phyloP scores from a whole-genome alignment of 441 rosid species.

The Macaranga tanarius region DNA sequence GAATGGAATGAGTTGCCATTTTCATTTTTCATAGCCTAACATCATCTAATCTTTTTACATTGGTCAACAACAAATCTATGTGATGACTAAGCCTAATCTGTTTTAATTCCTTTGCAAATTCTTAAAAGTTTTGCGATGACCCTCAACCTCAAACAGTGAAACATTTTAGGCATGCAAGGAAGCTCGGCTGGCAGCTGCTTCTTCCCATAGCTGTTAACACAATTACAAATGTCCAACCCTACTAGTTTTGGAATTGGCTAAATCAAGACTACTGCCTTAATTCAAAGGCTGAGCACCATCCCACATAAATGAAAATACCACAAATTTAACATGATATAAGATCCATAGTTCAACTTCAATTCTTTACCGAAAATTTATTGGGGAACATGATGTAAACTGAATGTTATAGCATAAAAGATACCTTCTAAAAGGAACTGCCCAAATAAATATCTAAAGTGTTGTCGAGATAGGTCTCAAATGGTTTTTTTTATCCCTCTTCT shows the following conservation, averaged over 20 bases:
- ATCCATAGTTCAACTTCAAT: neutral
- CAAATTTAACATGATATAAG: neutral
- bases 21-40: neutral
- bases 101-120: too few species aligned
- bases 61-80: neutral
- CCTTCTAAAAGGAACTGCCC: too few species aligned
- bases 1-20: neutral
- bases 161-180: neutral
- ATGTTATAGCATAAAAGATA: neutral
- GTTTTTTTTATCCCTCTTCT: neutral
- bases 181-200: conserved; percentile 1
- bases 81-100: neutral
- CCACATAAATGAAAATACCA: neutral
- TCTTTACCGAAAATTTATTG: neutral
- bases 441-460: neutral
- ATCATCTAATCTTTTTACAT: neutral
- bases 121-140: too few species aligned
- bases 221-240: neutral
- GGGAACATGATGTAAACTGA: neutral
- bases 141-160: too few species aligned
- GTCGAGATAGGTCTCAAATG: neutral
- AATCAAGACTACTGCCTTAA: neutral
- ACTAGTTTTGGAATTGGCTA: neutral
- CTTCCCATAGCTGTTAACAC: neutral
- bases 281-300: neutral